Conservation (phyloP, 2,329 filamentous ascomycete genomes). For the Plenodomus biglobosus region DNA sequence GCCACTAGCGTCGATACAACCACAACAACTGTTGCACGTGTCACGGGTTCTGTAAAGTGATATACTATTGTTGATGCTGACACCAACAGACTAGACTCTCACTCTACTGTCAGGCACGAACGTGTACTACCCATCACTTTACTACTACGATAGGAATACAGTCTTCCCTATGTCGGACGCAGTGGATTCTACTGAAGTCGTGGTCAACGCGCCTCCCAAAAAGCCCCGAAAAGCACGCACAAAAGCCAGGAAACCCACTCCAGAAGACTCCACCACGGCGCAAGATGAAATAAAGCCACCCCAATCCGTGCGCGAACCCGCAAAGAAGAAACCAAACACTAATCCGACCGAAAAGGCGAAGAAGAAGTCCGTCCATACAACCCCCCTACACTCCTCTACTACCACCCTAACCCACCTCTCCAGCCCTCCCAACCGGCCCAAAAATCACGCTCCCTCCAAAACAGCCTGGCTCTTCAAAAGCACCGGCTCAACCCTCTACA, state of each 20-base stretch:
- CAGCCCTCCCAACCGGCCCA: not conserved
- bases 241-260: not conserved
- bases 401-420: too few species aligned
- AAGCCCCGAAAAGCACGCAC: not conserved
- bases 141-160: not conserved
- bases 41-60: not conserved
- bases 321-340: not conserved
- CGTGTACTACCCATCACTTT: not conserved
- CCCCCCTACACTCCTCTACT: too few species aligned
- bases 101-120: too few species aligned
- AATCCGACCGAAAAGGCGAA: not conserved
- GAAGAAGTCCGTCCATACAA: not conserved
- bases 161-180: not conserved
- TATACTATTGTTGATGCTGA: not conserved
- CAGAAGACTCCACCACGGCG: not conserved
- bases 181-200: not conserved
- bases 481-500: constrained; percentile 8
- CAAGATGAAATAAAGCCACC: not conserved
- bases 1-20: not conserved
- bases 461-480: constrained; percentile 18
- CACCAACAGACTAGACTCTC: not conserved
- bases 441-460: constrained; percentile 1
- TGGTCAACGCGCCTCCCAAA: not conserved
- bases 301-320: too few species aligned
- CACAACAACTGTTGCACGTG: not conserved